Conservation (phyloP, 2,329 filamentous ascomycete genomes). For the Xylaria sp. region DNA sequence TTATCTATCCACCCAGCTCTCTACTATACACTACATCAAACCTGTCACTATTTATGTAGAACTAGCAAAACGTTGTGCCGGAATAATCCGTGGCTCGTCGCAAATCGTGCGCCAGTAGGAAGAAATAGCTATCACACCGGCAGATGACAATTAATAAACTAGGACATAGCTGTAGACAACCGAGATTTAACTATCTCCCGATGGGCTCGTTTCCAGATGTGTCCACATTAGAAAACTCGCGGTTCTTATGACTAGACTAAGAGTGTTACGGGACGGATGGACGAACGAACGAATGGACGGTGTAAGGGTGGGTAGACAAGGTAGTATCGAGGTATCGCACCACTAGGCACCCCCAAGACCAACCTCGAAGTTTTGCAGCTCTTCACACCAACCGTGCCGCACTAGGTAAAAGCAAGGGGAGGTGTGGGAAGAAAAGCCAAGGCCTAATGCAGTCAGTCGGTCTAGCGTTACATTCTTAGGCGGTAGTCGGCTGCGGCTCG, state of each 20-base stretch:
- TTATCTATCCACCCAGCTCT: slow-evolving; percentile 7
- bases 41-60: not conserved
- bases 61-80: not conserved
- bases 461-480: slow-evolving; percentile 33
- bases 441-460: slow-evolving; percentile 34
- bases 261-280: slow-evolving; percentile 9
- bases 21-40: not conserved
- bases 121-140: slow-evolving; percentile 1
- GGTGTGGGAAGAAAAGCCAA: slow-evolving; percentile 3
- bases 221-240: not conserved
- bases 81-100: slow-evolving; percentile 18
- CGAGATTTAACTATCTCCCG: slow-evolving; percentile 2
- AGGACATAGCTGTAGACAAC: not conserved
- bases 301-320: slow-evolving; percentile 20
- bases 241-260: slow-evolving; percentile 17
- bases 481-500: slow-evolving; percentile 32
- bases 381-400: not conserved
- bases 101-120: slow-evolving; percentile 9
- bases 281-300: slow-evolving; percentile 5
- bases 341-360: slow-evolving; percentile 16
- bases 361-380: slow-evolving; percentile 20
- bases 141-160: not conserved
- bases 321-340: slow-evolving; percentile 26
- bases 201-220: slow-evolving; percentile 8
- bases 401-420: slow-evolving; percentile 11